Conservation (phyloP, 306 rosid species). For the Trifolium pratense region DNA sequence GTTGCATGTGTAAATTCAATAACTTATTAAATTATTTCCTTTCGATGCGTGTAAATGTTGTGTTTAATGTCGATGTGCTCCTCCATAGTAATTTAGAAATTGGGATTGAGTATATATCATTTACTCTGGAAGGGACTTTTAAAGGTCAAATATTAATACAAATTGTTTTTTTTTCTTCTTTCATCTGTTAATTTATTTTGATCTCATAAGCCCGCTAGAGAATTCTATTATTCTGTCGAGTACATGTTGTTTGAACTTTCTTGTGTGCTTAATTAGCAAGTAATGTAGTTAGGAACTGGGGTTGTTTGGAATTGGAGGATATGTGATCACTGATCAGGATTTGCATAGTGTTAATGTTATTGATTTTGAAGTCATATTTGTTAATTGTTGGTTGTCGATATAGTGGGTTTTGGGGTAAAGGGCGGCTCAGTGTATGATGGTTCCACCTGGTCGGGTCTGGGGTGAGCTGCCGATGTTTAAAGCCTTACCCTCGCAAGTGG, state of each 20-base stretch:
- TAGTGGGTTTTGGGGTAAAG: not conserved
- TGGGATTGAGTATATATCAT: not conserved
- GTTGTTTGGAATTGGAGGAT: slow-evolving; percentile 27
- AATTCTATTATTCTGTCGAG: not conserved
- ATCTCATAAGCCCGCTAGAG: not conserved
- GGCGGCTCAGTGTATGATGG: not conserved
- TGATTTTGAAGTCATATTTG: slow-evolving; percentile 19
- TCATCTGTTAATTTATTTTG: not conserved
- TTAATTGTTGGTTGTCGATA: slow-evolving; percentile 1
- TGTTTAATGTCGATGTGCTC: not conserved
- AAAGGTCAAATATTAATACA: not conserved
- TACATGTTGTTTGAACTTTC: slow-evolving; percentile 5
- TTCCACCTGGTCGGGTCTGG: not conserved
- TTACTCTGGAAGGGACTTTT: not conserved
- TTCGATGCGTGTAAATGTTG: not conserved
- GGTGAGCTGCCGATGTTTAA: not conserved
- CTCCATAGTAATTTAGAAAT: not conserved
- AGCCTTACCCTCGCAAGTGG: not conserved
- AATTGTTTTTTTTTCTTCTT: not conserved
- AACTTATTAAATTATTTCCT: not conserved
- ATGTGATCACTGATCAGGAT: slow-evolving; percentile 18
- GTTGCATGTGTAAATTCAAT: not conserved
- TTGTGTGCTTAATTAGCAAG: not conserved
- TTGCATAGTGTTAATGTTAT: not conserved
- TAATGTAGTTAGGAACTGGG: not conserved